These are phyloP conservation scores for Pythium oligandrum DNA, from an alignment of 352 stramenopile genomes.

Conservation along the genomic window DNA sequence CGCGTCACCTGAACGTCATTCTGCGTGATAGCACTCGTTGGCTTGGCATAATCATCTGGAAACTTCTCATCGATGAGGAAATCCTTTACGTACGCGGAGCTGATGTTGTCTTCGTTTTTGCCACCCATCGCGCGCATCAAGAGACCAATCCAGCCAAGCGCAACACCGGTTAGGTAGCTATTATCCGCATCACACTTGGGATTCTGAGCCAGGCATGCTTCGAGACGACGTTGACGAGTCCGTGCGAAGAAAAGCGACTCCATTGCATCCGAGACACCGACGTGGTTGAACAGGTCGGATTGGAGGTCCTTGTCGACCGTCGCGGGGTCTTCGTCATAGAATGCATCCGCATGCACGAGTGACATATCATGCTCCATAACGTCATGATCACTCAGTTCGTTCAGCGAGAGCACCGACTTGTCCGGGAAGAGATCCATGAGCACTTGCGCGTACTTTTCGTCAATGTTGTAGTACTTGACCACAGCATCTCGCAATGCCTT, in stretches of 20 bases:
- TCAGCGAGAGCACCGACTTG: slow-evolving; percentile 22
- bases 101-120: slow-evolving; percentile 2
- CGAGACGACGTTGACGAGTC: slow-evolving; percentile 1
- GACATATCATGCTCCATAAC: slow-evolving; percentile 46
- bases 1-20: neutral
- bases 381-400: slow-evolving; percentile 40
- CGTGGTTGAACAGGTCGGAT: slow-evolving; percentile 22
- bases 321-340: slow-evolving; percentile 31
- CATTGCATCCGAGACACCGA: neutral
- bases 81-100: slow-evolving; percentile 14
- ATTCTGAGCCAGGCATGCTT: slow-evolving; percentile 2
- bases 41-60: slow-evolving; percentile 5
- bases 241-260: slow-evolving; percentile 8
- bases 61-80: slow-evolving; percentile 37
- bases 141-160: slow-evolving; percentile 1
- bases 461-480: slow-evolving; percentile 31
- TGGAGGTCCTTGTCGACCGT: slow-evolving; percentile 19
- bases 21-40: slow-evolving; percentile 1
- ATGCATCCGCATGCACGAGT: slow-evolving; percentile 30
- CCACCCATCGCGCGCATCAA: slow-evolving; percentile 9
- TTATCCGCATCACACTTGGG: slow-evolving; percentile 1
- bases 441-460: slow-evolving; percentile 14
- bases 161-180: neutral
- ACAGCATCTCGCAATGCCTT: slow-evolving; percentile 16
- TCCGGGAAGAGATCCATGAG: slow-evolving; percentile 17